A percentile compares a stretch with the other conserved stretches of the same genome.
phyloP scores from a whole-genome alignment of 805 yeast species.

The Sporopachydermia quercuum region DNA sequence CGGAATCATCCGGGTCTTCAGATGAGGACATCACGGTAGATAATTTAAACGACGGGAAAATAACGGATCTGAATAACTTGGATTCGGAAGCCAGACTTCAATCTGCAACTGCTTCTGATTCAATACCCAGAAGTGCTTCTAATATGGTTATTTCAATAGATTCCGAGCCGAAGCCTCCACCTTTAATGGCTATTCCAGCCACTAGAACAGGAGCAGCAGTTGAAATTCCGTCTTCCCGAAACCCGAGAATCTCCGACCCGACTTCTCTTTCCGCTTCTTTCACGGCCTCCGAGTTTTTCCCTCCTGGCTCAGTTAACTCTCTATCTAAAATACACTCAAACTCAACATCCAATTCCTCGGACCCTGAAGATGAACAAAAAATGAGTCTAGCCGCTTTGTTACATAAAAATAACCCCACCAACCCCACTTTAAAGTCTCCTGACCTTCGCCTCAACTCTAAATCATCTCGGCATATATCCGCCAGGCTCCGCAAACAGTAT shows the following conservation, averaged over 20 bases:
- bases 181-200: constrained; percentile 71
- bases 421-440: neutral
- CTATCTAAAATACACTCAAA: too few species aligned
- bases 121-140: constrained; percentile 2
- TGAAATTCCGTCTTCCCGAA: constrained; percentile 41
- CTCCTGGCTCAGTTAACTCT: too few species aligned
- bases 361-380: constrained; percentile 4
- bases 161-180: constrained; percentile 33
- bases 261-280: too few species aligned
- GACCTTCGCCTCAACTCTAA: neutral
- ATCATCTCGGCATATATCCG: too few species aligned
- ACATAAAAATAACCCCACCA: constrained; percentile 2
- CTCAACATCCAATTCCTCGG: constrained; percentile 10
- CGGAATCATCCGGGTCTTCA: constrained; percentile 39
- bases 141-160: constrained; percentile 15
- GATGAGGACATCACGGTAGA: constrained; percentile 2
- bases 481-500: too few species aligned
- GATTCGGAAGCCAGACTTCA: neutral
- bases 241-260: neutral
- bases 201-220: constrained; percentile 67
- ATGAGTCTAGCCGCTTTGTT: constrained; percentile 6
- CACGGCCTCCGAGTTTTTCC: too few species aligned
- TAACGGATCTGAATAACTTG: too few species aligned
- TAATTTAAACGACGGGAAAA: too few species aligned
- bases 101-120: too few species aligned